These are phyloP conservation scores for Wallacemonas collosoma DNA, from an alignment of 208 protist genomes.

Conservation along the genomic window DNA sequence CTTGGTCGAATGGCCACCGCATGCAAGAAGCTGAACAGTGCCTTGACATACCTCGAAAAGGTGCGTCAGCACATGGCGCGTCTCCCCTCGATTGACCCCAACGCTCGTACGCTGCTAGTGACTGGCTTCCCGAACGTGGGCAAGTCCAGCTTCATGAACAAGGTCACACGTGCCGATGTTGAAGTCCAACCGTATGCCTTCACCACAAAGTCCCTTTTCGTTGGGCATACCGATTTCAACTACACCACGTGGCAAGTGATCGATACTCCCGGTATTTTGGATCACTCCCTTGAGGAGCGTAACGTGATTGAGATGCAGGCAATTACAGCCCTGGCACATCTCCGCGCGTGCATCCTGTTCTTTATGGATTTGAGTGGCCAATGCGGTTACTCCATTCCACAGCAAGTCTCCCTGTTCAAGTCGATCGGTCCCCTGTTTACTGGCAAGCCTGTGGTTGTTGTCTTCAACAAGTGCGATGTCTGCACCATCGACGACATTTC, in stretches of 20 bases:
- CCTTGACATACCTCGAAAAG: constrained; percentile 99
- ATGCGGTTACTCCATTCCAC: constrained; percentile 98
- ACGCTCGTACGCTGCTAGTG: constrained; percentile 97
- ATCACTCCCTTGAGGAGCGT: constrained; percentile 99
- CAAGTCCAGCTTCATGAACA: constrained; percentile 99
- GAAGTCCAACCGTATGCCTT: constrained; percentile 99
- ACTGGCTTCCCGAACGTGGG: constrained; percentile 99
- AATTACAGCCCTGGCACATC: constrained; percentile 99
- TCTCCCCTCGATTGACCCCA: constrained; percentile 99
- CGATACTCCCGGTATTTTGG: constrained; percentile 99
- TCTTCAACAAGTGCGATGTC: constrained; percentile 99
- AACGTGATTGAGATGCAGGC: constrained; percentile 99
- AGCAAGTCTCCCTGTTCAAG: constrained; percentile 98
- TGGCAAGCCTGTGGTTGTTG: constrained; percentile 99
- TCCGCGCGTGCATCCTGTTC: constrained; percentile 98
- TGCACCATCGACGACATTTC: constrained; percentile 90
- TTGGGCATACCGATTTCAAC: constrained; percentile 99
- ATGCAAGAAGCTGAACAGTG: constrained; percentile 96
- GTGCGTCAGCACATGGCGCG: constrained; percentile 99
- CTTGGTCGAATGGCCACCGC: constrained; percentile 99
- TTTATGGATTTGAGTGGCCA: constrained; percentile 99
- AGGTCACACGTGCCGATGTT: constrained; percentile 99
- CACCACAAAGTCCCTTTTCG: constrained; percentile 99
- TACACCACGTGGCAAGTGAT: constrained; percentile 99
- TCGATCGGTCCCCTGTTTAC: constrained; percentile 98